Conservation (phyloP, 2,329 filamentous ascomycete species). For the Colletotrichum lini region DNA sequence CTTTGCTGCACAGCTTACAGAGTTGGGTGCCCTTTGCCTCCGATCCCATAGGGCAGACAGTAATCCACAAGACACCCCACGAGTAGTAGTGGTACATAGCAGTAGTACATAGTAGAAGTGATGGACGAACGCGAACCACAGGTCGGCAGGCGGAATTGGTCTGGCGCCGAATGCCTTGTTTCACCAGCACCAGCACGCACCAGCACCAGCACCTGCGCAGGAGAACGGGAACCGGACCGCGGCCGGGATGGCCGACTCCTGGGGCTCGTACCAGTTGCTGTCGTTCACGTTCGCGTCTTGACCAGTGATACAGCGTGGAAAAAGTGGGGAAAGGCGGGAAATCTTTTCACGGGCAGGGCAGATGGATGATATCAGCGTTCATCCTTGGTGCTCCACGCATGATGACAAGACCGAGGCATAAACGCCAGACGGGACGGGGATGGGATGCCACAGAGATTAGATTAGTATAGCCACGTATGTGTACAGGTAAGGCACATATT, state of each 20-base stretch:
- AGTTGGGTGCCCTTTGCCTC: too few relatives aligned
- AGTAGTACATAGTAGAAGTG: too few relatives aligned
- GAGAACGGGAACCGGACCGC: conserved; percentile 12
- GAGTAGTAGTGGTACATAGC: too few relatives aligned
- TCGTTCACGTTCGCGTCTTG: conserved; percentile 24
- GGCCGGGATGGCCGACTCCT: conserved; percentile 27
- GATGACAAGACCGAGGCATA: conserved; percentile 39
- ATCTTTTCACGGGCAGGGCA: conserved; percentile 17
- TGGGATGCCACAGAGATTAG: conserved; percentile 15
- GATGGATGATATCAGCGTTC: conserved; percentile 35
- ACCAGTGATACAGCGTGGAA: conserved; percentile 26
- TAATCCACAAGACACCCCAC: too few relatives aligned
- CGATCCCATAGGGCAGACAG: too few relatives aligned
- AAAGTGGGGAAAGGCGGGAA: conserved; percentile 31
- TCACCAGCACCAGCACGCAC: conserved; percentile 1
- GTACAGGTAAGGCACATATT: conserved; percentile 6
- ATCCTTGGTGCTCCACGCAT: conserved; percentile 38
- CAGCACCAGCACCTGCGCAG: too few relatives aligned
- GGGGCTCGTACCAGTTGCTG: not conserved
- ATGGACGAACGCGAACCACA: not conserved
- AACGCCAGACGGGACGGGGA: conserved; percentile 3
- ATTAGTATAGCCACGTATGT: too few relatives aligned
- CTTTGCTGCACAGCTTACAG: too few relatives aligned
- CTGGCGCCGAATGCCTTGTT: conserved; percentile 37
- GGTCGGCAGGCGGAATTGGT: conserved; percentile 33